These are phyloP conservation scores for Xylaria digitata DNA, from an alignment of 2,329 filamentous ascomycete genomes.

Conservation along the genomic window DNA sequence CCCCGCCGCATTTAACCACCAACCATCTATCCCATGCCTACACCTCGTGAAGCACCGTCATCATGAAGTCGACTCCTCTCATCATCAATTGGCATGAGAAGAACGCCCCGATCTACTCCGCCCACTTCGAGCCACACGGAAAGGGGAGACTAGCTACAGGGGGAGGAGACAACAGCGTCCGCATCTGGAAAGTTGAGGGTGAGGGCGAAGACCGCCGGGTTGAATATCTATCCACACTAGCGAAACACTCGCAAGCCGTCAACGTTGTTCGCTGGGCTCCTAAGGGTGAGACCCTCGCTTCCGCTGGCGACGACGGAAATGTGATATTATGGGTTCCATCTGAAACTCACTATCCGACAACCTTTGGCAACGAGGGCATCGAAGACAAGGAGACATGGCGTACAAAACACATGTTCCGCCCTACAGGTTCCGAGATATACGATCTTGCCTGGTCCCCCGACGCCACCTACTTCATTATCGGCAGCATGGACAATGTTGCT, in stretches of 20 bases:
- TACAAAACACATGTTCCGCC: conserved; percentile 97
- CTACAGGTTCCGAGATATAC: conserved; percentile 95
- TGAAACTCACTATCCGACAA: conserved; percentile 73
- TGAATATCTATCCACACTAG: conserved; percentile 89
- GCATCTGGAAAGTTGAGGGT: conserved; percentile 89
- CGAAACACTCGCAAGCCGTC: conserved; percentile 95
- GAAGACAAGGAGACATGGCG: conserved; percentile 98
- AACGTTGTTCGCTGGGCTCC: conserved; percentile 98
- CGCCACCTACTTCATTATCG: conserved; percentile 93
- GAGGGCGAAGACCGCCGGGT: conserved; percentile 89
- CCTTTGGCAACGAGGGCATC: conserved; percentile 83
- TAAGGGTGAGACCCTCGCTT: conserved; percentile 91
- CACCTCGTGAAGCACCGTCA: conserved; percentile 50
- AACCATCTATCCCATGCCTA: conserved; percentile 34
- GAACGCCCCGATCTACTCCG: conserved; percentile 95
- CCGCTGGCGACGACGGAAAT: conserved; percentile 96
- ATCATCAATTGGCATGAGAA: conserved; percentile 99
- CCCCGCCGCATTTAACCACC: conserved; percentile 22
- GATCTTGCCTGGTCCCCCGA: conserved; percentile 99
- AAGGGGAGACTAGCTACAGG: conserved; percentile 93
- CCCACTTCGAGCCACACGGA: conserved; percentile 92
- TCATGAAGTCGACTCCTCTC: conserved; percentile 95
- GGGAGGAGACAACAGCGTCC: conserved; percentile 95
- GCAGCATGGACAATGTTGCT: conserved; percentile 99
- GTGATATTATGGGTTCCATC: conserved; percentile 95